phyloP scores from a whole-genome alignment of 805 yeast genomes.

The Saturnispora ahearnii region DNA sequence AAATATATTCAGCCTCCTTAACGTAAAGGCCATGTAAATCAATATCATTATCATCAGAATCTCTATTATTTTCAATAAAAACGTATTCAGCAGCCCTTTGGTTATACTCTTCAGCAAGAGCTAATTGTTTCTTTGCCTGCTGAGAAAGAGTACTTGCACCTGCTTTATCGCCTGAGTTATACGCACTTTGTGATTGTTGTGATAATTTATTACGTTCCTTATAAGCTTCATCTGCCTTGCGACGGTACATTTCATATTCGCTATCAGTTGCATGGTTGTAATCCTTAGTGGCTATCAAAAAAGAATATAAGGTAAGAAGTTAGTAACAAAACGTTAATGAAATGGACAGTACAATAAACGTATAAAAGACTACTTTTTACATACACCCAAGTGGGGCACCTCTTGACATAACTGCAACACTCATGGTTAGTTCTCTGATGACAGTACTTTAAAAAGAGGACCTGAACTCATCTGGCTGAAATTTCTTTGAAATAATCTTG shows the following conservation, averaged over 20 bases:
- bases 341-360: no score
- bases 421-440: constrained; percentile 11
- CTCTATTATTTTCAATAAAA: constrained; percentile 79
- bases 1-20: constrained; percentile 73
- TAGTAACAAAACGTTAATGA: neutral
- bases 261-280: constrained; percentile 67
- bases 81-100: constrained; percentile 83
- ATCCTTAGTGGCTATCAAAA: constrained; percentile 28
- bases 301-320: neutral
- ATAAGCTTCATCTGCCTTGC: constrained; percentile 60
- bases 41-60: constrained; percentile 76
- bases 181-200: constrained; percentile 69
- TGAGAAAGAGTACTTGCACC: constrained; percentile 67
- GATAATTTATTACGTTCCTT: constrained; percentile 46
- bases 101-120: constrained; percentile 61
- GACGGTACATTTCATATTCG: constrained; percentile 54
- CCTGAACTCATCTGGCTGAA: no score
- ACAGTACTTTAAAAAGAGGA: neutral
- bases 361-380: constrained; percentile 1
- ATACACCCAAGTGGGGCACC: constrained; percentile 22
- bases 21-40: constrained; percentile 90
- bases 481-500: neutral
- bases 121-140: constrained; percentile 50
- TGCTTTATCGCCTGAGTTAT: constrained; percentile 59
- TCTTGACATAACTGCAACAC: constrained; percentile 18